These are phyloP conservation scores for Hibiscus trionum DNA, from an alignment of 345 rosid species.

Conservation along the genomic window DNA sequence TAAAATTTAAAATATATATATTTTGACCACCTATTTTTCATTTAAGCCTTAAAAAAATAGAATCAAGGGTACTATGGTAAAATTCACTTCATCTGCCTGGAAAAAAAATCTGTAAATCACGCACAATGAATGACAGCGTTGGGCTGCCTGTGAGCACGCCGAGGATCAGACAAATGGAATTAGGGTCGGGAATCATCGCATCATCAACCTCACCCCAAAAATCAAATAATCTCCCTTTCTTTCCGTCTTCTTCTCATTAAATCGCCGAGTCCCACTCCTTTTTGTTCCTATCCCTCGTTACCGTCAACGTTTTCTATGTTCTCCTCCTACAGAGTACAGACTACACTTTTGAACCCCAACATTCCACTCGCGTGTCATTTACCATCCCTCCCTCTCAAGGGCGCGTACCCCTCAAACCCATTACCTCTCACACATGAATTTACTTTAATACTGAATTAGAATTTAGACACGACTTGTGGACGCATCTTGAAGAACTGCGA, in stretches of 20 bases:
- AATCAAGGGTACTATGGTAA: too few species aligned
- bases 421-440: neutral
- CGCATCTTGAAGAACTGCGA: neutral
- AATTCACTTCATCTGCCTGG: too few species aligned
- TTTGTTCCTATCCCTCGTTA: neutral
- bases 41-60: too few species aligned
- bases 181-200: neutral
- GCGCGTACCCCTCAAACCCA: neutral
- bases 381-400: neutral
- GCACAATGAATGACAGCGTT: too few species aligned
- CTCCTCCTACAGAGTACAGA: neutral
- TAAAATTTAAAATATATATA: too few species aligned
- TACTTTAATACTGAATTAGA: too few species aligned
- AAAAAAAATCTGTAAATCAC: too few species aligned
- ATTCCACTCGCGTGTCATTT: neutral
- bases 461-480: too few species aligned
- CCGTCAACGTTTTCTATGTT: too few species aligned
- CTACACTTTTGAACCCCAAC: neutral
- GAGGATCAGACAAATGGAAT: neutral
- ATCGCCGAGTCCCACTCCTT: neutral
- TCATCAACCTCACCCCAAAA: neutral
- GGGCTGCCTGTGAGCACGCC: neutral
- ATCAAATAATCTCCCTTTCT: neutral
- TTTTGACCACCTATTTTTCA: too few species aligned
- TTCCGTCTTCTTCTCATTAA: neutral